Percentiles rank a stretch among this genome's conserved stretches.
Evolutionary conservation across 2,329 filamentous ascomycete species (phyloP).

Genomic region (Talaromyces amestolkiae): DNA sequence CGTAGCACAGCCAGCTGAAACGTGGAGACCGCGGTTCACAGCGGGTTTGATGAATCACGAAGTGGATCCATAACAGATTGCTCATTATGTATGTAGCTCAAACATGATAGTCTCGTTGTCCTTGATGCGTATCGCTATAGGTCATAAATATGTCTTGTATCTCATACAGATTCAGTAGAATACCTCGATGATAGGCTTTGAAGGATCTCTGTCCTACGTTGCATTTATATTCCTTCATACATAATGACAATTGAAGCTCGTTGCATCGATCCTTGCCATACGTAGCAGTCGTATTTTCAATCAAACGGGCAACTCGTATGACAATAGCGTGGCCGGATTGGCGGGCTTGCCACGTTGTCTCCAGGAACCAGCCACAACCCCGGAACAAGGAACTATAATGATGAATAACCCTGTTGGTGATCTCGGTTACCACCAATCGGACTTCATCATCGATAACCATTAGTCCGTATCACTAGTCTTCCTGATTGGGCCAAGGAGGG

Average conservation of each 20-base stretch:
- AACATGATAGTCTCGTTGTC: neutral
- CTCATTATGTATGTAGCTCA: neutral
- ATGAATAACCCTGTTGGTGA: conserved; percentile 4
- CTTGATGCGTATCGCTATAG: neutral
- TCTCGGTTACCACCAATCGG: conserved; percentile 7
- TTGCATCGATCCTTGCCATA: neutral
- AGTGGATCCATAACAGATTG: neutral
- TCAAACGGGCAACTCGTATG: neutral
- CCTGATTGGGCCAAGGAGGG: neutral
- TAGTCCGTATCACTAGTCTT: neutral
- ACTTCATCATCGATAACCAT: neutral
- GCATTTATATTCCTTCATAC: neutral
- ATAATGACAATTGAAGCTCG: neutral
- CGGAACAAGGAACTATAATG: conserved; percentile 14
- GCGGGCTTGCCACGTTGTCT: conserved; percentile 14
- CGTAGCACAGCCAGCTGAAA: neutral
- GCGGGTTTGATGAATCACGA: neutral
- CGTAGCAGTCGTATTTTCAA: neutral
- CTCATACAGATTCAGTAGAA: neutral
- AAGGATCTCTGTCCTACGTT: neutral
- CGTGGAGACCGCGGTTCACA: neutral
- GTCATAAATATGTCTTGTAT: neutral
- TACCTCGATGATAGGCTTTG: neutral
- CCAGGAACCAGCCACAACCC: conserved; percentile 16
- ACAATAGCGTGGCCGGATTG: neutral